These are phyloP conservation scores for Kazachstania viticola DNA, from an alignment of 805 yeast species.

Conservation along the genomic window DNA sequence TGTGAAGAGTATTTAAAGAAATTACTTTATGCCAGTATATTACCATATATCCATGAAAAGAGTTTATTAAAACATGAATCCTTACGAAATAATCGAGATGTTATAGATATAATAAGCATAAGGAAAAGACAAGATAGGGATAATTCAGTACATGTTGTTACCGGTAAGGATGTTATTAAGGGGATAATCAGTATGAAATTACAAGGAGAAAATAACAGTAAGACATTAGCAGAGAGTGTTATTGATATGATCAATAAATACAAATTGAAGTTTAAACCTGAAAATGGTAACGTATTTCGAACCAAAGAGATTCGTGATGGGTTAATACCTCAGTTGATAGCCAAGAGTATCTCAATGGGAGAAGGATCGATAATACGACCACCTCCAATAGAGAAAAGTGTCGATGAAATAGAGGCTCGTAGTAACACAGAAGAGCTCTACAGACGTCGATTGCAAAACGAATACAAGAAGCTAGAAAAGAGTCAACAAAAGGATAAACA, in stretches of 20 bases:
- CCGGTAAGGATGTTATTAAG: constrained; percentile 8
- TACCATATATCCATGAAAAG: constrained; percentile 10
- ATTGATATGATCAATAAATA: constrained; percentile 14
- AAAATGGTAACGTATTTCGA: constrained; percentile 15
- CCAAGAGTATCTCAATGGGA: constrained; percentile 1
- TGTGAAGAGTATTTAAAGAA: constrained; percentile 9
- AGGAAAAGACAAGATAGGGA: background rate
- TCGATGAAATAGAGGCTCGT: background rate
- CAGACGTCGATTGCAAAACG: background rate
- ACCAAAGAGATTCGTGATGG: constrained; percentile 1
- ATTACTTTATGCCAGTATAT: constrained; percentile 11
- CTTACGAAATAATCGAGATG: background rate
- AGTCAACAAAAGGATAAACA: no score
- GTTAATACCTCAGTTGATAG: constrained; percentile 3
- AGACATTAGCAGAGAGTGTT: constrained; percentile 5
- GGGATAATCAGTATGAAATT: constrained; percentile 5
- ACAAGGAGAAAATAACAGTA: background rate
- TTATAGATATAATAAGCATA: background rate
- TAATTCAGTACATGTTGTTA: constrained; percentile 8
- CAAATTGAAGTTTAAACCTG: constrained; percentile 9
- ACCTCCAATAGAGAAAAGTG: no score
- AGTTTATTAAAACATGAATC: constrained; percentile 5
- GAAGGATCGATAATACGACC: no score
- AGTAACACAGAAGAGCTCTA: background rate
- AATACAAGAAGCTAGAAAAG: background rate